Evolutionary conservation across 768 basidiomycete species (phyloP).

Genomic region (Amanita exitialis): DNA sequence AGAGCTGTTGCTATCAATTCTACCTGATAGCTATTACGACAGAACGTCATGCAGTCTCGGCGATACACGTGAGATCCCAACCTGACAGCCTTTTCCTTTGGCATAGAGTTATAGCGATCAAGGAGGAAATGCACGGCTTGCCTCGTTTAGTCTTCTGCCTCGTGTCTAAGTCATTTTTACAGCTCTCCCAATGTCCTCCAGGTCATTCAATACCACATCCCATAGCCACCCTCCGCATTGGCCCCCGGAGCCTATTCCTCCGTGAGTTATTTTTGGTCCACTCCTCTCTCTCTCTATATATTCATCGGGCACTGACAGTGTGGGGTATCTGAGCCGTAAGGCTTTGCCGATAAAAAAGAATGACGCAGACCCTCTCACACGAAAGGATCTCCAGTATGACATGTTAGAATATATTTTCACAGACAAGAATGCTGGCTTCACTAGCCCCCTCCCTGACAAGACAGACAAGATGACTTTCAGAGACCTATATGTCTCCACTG

Average conservation of each 20-base stretch:
- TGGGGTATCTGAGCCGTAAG: slow-evolving; percentile 56
- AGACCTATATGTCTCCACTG: slow-evolving; percentile 74
- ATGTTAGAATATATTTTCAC: slow-evolving; percentile 73
- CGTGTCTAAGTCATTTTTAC: slow-evolving; percentile 20
- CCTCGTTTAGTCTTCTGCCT: slow-evolving; percentile 19
- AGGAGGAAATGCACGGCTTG: slow-evolving; percentile 8
- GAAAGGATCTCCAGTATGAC: slow-evolving; percentile 82
- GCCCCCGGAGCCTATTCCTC: slow-evolving; percentile 41
- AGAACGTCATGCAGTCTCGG: slow-evolving; percentile 15
- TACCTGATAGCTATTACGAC: slow-evolving; percentile 6
- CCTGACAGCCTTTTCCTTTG: slow-evolving; percentile 18
- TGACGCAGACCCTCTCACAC: slow-evolving; percentile 75
- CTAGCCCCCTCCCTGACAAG: slow-evolving; percentile 44
- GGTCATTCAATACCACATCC: slow-evolving; percentile 21
- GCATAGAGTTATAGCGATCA: slow-evolving; percentile 5
- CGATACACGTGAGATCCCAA: slow-evolving; percentile 27
- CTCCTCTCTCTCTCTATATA: slow-evolving; percentile 2
- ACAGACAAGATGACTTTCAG: slow-evolving; percentile 58
- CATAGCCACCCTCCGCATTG: slow-evolving; percentile 23
- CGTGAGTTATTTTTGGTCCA: slow-evolving; percentile 29
- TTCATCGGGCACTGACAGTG: slow-evolving; percentile 20
- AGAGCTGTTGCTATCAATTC: not conserved
- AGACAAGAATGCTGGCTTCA: slow-evolving; percentile 60
- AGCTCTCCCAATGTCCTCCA: slow-evolving; percentile 34
- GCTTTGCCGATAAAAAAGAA: slow-evolving; percentile 73